Base-by-base conservation (phyloP, 306 rosid genomes). In the Lathyrus tuberosus region DNA sequence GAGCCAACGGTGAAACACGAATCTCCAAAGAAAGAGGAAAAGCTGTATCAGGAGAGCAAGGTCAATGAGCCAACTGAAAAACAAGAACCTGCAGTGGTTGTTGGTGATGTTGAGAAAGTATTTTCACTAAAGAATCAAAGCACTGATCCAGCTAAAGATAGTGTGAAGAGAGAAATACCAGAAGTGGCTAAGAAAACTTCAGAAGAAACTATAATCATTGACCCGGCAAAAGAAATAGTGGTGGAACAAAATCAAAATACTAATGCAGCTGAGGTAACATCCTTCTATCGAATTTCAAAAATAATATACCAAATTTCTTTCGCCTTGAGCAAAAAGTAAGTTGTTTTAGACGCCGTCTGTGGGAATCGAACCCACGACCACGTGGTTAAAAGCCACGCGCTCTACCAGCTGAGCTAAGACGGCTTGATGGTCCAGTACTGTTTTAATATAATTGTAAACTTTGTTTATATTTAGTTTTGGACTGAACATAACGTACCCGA, bases 1-100 rank as follows among this genome's bases (percentile, higher is more conserved):
- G 64, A 76, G 17, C 38, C 70, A 48, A 41, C 16, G 11, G 31
- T 64, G 54, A 75, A 74, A 54, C 59, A 48, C 9, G 83, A 79
- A 68, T 26, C 72, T 53, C 14, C 58, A 46, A 70, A 54, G 12
- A 22, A 67, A 62, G 68, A 44, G 12, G 75, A 73, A 40, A 77
- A 77, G 44, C 43, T 13, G 2, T 10, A 66, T 14, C 60, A 10
- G 64, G 76, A 63, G 31, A 74, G 5, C 70, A 35, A 47, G 57
- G 53, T 5, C 54, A 33, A 40, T 26, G 80, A 75, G 51, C 24
- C 68, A 46, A 5, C 41, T 30, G 3, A 43, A 46, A 35, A 79
- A 42, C 77, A 64, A 59, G 75, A 79, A 33, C 1, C 46, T 37
- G 31, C 60, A 33, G 40, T 35, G 40, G 30, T 17, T 16, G 30